A percentile compares a stretch with the other conserved stretches of the same genome.
phyloP scores from a whole-genome alignment of 2,329 filamentous ascomycete genomes.

The Pestalotiopsis sp. region DNA sequence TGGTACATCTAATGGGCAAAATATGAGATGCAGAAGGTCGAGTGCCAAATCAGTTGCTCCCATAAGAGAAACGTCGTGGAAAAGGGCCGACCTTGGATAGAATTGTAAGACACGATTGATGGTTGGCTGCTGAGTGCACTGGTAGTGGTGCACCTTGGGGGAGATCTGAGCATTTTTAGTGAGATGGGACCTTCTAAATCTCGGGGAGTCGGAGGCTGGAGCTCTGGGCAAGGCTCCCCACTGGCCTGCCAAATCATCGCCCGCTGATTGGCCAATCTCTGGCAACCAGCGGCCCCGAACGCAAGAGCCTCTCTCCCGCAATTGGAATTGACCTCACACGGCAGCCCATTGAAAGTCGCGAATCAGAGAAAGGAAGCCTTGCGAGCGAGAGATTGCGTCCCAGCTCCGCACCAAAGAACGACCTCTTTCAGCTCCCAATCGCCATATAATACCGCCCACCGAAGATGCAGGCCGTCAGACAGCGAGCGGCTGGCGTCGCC shows the following conservation, averaged over 20 bases:
- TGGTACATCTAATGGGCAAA: neutral
- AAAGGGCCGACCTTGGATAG: neutral
- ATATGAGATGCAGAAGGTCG: neutral
- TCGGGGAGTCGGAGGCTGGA: neutral
- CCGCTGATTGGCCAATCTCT: slow-evolving; percentile 11
- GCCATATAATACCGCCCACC: neutral
- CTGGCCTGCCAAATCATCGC: slow-evolving; percentile 4
- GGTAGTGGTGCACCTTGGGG: neutral
- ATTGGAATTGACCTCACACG: slow-evolving; percentile 8
- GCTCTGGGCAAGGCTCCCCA: neutral
- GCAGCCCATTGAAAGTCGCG: neutral
- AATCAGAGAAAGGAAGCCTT: neutral
- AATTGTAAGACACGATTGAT: neutral
- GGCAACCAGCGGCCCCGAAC: neutral
- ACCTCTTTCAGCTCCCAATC: neutral
- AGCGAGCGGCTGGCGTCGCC: slow-evolving; percentile 44
- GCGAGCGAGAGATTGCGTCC: neutral
- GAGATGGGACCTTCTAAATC: neutral
- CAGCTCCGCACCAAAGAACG: neutral
- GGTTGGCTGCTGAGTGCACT: neutral
- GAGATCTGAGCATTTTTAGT: neutral
- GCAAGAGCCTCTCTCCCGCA: slow-evolving; percentile 4
- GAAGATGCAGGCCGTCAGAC: slow-evolving; percentile 41
- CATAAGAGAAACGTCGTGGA: neutral
- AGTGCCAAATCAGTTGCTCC: neutral